Conservation (phyloP, 495 filamentous ascomycete species). For the Xylaria intraflava region DNA sequence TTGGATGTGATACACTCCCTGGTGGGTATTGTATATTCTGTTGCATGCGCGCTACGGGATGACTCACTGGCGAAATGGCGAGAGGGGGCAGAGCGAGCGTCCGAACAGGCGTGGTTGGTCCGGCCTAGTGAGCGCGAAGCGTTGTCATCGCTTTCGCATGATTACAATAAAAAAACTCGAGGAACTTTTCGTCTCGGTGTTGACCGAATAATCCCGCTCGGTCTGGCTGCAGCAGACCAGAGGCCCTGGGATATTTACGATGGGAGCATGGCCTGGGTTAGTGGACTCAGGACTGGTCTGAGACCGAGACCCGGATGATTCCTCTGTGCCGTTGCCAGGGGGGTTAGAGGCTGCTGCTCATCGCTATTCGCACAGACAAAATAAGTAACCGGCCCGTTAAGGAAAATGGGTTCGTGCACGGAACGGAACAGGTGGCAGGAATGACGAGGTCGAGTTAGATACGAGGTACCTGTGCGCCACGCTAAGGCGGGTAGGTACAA, state of each 20-base stretch:
- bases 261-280: too few relatives aligned
- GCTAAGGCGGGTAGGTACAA: too few relatives aligned
- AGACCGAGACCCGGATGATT: neutral
- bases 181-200: neutral
- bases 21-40: too few relatives aligned
- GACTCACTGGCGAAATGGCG: slow-evolving; percentile 4
- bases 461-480: too few relatives aligned
- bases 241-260: too few relatives aligned
- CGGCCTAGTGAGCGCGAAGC: neutral
- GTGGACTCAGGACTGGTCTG: neutral
- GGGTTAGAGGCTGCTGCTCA: neutral
- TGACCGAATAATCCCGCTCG: neutral
- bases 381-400: slow-evolving; percentile 11
- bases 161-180: neutral
- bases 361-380: slow-evolving; percentile 4
- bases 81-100: neutral
- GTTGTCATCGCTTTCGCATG: neutral
- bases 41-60: neutral
- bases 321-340: neutral
- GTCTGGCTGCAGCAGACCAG: neutral
- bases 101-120: neutral
- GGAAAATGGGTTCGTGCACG: neutral
- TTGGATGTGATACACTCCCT: neutral
- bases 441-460: too few relatives aligned
- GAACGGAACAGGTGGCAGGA: too few relatives aligned